A percentile compares a stretch with the other conserved stretches of the same genome.
These are phyloP conservation scores for Sarcodon sp. DNA, from an alignment of 768 basidiomycete species.

Conservation along the genomic window DNA sequence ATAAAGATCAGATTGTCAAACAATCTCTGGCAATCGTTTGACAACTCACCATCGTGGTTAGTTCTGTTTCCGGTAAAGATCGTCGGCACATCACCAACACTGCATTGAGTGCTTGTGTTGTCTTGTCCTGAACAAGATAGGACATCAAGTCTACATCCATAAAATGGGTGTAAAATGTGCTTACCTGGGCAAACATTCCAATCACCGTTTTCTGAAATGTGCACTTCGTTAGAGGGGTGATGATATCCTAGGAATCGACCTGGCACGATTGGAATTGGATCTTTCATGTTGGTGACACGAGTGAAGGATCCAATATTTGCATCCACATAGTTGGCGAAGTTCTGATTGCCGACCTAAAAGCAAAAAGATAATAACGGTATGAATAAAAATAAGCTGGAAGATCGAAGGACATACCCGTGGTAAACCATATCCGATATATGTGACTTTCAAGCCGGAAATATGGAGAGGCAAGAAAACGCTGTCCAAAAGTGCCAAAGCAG, in stretches of 20 bases:
- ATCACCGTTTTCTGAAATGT: constrained; percentile 25
- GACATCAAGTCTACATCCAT: constrained; percentile 26
- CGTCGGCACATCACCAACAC: constrained; percentile 36
- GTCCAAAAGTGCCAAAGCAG: constrained; percentile 38
- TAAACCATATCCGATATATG: constrained; percentile 17
- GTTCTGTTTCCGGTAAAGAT: constrained; percentile 27
- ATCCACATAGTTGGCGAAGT: constrained; percentile 46
- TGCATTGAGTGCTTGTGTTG: constrained; percentile 38
- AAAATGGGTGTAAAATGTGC: constrained; percentile 43
- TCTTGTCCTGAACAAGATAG: constrained; percentile 38
- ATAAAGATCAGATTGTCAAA: no score
- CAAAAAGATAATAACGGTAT: not conserved
- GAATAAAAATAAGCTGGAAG: not conserved
- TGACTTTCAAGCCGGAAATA: constrained; percentile 20
- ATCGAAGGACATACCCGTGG: constrained; percentile 12
- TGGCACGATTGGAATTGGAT: constrained; percentile 22
- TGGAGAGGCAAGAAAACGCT: constrained; percentile 37
- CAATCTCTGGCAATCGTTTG: no score
- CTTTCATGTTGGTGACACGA: constrained; percentile 40
- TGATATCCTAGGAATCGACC: constrained; percentile 28
- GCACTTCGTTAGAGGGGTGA: constrained; percentile 28
- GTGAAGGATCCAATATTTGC: constrained; percentile 24
- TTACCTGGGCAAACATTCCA: constrained; percentile 50
- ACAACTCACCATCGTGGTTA: constrained; percentile 25
- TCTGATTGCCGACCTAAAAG: constrained; percentile 39